Conservation (phyloP, 805 yeast species). For the Metschnikowia amazonensis region DNA sequence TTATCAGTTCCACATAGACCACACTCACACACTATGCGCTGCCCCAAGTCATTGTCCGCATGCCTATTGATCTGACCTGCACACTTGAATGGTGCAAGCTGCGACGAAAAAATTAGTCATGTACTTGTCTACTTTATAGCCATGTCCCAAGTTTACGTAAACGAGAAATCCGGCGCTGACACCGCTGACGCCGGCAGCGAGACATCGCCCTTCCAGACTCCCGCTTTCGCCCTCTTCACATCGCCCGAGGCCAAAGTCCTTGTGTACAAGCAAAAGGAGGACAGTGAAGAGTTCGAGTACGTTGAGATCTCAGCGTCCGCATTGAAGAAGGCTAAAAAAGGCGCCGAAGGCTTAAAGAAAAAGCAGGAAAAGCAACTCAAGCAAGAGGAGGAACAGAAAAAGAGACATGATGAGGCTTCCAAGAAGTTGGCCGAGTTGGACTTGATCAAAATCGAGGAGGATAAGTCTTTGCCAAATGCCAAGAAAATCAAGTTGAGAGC, state of each 20-base stretch:
- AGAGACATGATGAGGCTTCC: slow-evolving; percentile 54
- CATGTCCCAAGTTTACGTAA: slow-evolving; percentile 55
- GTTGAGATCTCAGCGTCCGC: slow-evolving; percentile 85
- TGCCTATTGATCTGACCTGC: background rate
- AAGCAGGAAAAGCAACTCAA: slow-evolving; percentile 65
- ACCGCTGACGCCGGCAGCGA: slow-evolving; percentile 57
- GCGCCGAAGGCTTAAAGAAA: slow-evolving; percentile 87
- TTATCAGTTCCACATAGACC: too few relatives aligned
- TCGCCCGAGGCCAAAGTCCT: slow-evolving; percentile 53
- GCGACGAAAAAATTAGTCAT: slow-evolving; percentile 3
- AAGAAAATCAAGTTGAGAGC: slow-evolving; percentile 59
- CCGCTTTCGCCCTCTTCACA: slow-evolving; percentile 74
- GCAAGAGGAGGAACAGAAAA: slow-evolving; percentile 59
- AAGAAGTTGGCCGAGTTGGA: slow-evolving; percentile 75
- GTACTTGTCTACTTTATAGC: background rate
- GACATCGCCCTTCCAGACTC: slow-evolving; percentile 67
- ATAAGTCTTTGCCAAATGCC: slow-evolving; percentile 68
- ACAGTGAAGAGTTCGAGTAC: slow-evolving; percentile 49
- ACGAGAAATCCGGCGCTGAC: slow-evolving; percentile 72
- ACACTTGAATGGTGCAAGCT: background rate
- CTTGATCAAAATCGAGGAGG: slow-evolving; percentile 67
- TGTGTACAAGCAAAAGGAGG: slow-evolving; percentile 60
- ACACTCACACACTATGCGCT: too few relatives aligned
- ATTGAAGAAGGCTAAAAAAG: slow-evolving; percentile 92
- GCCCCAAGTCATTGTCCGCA: too few relatives aligned